Base-by-base conservation (phyloP, 148 eudicot genomes). In the Vaccinium myrtillus region DNA sequence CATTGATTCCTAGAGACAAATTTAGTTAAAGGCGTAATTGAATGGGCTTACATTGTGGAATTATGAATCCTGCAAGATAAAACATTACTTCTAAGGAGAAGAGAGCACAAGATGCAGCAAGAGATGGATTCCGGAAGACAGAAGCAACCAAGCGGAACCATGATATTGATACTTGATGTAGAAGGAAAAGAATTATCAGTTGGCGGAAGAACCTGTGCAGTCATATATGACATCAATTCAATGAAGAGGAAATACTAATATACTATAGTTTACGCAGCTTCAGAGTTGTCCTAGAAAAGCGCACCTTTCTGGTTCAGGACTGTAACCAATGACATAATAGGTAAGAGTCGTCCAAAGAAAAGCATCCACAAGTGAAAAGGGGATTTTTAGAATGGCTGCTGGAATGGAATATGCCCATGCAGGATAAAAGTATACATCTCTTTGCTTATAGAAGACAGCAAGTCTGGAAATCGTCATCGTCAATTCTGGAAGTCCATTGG, bases 341-440 rank as follows among this genome's bases (percentile, higher is more conserved):
- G 94, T 93, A 53, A 89, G 82, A 27, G 85, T 56, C 3, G 93
- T 93, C 96, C 96, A 94, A 2, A 91, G 79, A 18, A 86, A 74
- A 69, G 92, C 87, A 73, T 89, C 95, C 12, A 92, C 13, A 71
- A 94, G 16, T 4, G 98, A 90, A 27, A 91, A 49, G 21, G 98
- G 96, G 48, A 92, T 88, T 78, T 90, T 91, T 10, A 94, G 85
- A 53, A 94, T 85, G 67, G 93, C 81, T 53, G 88, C 87, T 5
- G 98, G 95, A 71, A 94, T 83, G 54, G 92, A 88, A 85, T 92
- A 93, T 32, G 96, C 94, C 98, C 98, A 94, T 8, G 95, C 90
- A 18, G 98, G 98, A 84, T 88, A 94, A 81, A 93, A 91, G 87
- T 87, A 83, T 8, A 89, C 61, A 70, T 91, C 90, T 76, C 90